Conservation (phyloP, 176 grass and related monocot genomes). For the Musa troglodytarum region DNA sequence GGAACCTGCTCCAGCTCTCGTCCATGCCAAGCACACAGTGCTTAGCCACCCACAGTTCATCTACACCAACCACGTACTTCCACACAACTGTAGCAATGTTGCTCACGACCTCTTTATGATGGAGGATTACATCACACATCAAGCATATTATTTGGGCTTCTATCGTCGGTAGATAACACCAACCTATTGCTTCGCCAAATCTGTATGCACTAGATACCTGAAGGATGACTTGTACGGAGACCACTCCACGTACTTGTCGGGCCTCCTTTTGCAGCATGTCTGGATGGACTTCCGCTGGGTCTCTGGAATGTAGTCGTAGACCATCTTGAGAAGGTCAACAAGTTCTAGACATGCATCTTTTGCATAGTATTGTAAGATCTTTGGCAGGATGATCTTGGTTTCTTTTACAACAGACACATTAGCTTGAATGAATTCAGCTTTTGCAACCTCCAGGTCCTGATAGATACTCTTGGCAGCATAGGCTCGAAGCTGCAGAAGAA, state of each 20-base stretch:
- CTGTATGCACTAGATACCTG: conserved; percentile 74
- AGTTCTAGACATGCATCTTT: conserved; percentile 69
- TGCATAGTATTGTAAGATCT: conserved; percentile 64
- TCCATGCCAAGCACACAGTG: too few relatives aligned
- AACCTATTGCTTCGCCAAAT: conserved; percentile 45
- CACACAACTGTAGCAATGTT: too few relatives aligned
- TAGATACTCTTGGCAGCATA: conserved; percentile 70
- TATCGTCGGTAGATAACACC: neutral
- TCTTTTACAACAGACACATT: conserved; percentile 53
- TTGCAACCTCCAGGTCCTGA: conserved; percentile 65
- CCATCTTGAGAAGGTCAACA: conserved; percentile 50
- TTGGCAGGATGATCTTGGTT: conserved; percentile 61
- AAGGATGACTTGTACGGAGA: conserved; percentile 77
- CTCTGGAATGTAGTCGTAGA: conserved; percentile 62
- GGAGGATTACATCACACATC: neutral
- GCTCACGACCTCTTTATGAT: too few relatives aligned
- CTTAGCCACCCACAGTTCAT: too few relatives aligned
- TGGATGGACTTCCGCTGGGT: conserved; percentile 45
- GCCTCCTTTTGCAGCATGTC: conserved; percentile 44
- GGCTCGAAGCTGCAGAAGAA: conserved; percentile 56
- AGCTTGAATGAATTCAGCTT: conserved; percentile 51
- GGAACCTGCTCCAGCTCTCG: too few relatives aligned
- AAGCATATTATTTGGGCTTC: neutral
- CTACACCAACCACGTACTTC: too few relatives aligned
- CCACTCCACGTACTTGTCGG: conserved; percentile 76